These are phyloP conservation scores for Linnemannia elongata DNA, from an alignment of 192 early-diverging fungal species.

Conservation along the genomic window DNA sequence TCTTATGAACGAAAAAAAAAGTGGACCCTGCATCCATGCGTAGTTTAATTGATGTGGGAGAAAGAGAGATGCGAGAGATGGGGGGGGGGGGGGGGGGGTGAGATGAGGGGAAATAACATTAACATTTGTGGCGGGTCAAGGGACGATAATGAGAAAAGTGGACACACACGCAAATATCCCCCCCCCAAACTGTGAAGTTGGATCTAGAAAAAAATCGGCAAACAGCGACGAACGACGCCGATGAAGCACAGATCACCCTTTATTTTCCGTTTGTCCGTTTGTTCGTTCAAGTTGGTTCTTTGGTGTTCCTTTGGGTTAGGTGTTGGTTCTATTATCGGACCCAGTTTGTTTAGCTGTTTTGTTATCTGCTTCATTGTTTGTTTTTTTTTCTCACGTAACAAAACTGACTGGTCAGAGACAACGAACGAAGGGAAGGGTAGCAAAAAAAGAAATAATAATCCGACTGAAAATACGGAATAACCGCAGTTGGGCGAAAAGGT, in stretches of 20 bases:
- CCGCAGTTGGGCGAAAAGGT: background rate
- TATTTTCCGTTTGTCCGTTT: background rate
- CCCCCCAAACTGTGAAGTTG: background rate
- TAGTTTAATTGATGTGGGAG: background rate
- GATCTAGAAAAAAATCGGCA: background rate
- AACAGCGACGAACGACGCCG: background rate
- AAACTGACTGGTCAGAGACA: background rate
- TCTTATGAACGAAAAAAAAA: background rate
- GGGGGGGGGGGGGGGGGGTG: too few species aligned
- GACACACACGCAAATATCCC: background rate
- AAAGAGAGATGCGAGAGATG: too few species aligned
- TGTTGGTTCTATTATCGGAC: slow-evolving; percentile 1
- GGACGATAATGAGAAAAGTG: too few species aligned
- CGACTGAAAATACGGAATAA: background rate
- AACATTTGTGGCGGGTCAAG: background rate
- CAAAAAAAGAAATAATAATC: background rate
- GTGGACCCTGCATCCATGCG: slow-evolving; percentile 3
- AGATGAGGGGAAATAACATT: background rate
- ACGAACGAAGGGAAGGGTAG: background rate
- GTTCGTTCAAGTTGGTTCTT: background rate
- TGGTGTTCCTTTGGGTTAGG: background rate
- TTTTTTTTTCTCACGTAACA: background rate
- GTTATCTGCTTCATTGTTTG: background rate
- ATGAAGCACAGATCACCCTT: background rate
- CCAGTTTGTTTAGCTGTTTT: background rate